Evolutionary conservation across 2,329 filamentous ascomycete species (phyloP).

Genomic region (Peltaster fructicola): DNA sequence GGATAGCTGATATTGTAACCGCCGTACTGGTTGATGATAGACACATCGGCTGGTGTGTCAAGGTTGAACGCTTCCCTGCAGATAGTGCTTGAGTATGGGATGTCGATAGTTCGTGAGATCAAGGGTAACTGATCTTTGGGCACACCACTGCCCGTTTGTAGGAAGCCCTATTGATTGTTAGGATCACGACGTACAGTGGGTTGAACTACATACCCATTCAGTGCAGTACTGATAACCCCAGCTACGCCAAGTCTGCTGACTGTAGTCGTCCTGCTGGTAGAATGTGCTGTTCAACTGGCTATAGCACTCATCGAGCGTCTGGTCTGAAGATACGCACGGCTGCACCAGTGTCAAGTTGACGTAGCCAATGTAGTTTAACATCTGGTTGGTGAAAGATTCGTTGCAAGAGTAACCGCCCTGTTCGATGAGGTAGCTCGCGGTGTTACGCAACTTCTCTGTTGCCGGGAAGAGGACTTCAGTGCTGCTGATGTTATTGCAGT

Average conservation of each 20-base stretch:
- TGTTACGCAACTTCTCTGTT: slow-evolving; percentile 20
- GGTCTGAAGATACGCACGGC: slow-evolving; percentile 19
- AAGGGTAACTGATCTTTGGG: slow-evolving; percentile 48
- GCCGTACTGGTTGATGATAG: slow-evolving; percentile 58
- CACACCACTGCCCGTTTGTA: slow-evolving; percentile 54
- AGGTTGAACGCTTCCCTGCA: slow-evolving; percentile 58
- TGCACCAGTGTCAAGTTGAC: slow-evolving; percentile 28
- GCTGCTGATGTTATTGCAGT: slow-evolving; percentile 39
- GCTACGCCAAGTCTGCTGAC: slow-evolving; percentile 24
- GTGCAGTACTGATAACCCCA: slow-evolving; percentile 44
- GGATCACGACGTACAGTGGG: slow-evolving; percentile 4
- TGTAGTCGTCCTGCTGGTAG: slow-evolving; percentile 28
- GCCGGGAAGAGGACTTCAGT: slow-evolving; percentile 25
- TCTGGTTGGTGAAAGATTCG: slow-evolving; percentile 29
- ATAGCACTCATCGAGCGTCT: slow-evolving; percentile 35
- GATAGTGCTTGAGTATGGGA: slow-evolving; percentile 43
- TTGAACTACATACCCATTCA: slow-evolving; percentile 13
- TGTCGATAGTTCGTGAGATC: slow-evolving; percentile 50
- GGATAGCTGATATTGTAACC: slow-evolving; percentile 53
- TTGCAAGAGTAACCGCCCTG: slow-evolving; percentile 29
- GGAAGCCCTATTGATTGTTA: slow-evolving; percentile 58
- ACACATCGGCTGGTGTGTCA: slow-evolving; percentile 41
- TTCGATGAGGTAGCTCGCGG: slow-evolving; percentile 27
- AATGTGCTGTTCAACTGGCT: slow-evolving; percentile 28
- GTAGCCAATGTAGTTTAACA: slow-evolving; percentile 42